phyloP scores from a whole-genome alignment of 106 monocot genomes.

The Dioscorea alata region DNA sequence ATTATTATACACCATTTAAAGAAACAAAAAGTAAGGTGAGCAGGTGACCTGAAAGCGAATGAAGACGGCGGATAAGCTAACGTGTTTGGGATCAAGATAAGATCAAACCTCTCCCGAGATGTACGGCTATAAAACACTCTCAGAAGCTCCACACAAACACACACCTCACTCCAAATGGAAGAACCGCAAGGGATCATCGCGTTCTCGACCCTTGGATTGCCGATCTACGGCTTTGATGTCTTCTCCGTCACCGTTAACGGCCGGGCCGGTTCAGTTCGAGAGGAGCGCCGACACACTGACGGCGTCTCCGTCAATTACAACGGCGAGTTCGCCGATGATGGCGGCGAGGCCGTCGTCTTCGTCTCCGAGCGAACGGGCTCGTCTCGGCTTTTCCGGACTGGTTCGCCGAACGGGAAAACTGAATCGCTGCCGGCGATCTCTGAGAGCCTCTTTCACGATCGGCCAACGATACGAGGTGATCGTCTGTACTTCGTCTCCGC shows the following conservation, averaged over 20 bases:
- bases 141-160: neutral
- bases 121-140: too few relatives aligned
- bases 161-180: constrained; percentile 2
- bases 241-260: constrained; percentile 32
- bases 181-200: constrained; percentile 39
- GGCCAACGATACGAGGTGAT: constrained; percentile 39
- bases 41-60: too few relatives aligned
- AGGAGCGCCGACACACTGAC: constrained; percentile 73
- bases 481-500: constrained; percentile 54
- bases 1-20: too few relatives aligned
- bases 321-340: constrained; percentile 65
- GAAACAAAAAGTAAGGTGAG: too few relatives aligned
- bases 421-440: constrained; percentile 28
- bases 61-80: too few relatives aligned
- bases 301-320: constrained; percentile 72
- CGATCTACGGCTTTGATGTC: constrained; percentile 60
- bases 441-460: constrained; percentile 64
- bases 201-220: constrained; percentile 45
- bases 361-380: constrained; percentile 71
- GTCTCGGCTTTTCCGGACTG: constrained; percentile 27
- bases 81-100: too few relatives aligned
- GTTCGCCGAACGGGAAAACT: constrained; percentile 1
- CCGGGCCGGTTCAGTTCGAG: neutral
- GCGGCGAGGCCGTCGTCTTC: constrained; percentile 26
- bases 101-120: too few relatives aligned